Evolutionary conservation across 1,284 basidiomycete genomes (phyloP), one percentile per base, ranked within the genome.

Genomic region (Thelephora terrestris): DNA sequence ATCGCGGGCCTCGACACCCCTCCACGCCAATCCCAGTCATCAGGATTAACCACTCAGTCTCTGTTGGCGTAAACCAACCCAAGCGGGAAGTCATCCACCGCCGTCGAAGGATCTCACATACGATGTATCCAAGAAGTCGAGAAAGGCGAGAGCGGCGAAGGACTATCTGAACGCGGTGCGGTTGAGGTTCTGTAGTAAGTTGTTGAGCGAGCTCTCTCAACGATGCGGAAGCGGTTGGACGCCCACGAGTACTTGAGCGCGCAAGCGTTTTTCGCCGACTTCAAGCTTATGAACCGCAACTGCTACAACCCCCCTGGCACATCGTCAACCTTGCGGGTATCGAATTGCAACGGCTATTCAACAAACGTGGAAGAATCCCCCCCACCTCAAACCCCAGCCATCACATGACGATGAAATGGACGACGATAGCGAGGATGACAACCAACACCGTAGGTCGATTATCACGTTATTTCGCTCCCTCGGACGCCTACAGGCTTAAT

Each of bases 11-110:
- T 2, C 79, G 85, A 43, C 78, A 85, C 45, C 70, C 79, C 1
- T 90, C 87, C 4, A 82, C 81, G 0, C 79, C 84, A n/a, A 75
- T 88, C 6, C 88, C 87, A 45, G 78, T 80, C 47, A 86, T 89
- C 56, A 77, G 85, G 39, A 83, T 87, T 24, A 81, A 79, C 16
- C 82, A 85, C 14, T 72, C 71, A 14, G 66, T 71, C 34, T 73
- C 71, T 40, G 69, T 67, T 24, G 67, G 72, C 35, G 76, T 79
- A n/a, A 25, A n/a, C n/a, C 81, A 95, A 18, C 95, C 95, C 1
- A 97, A 97, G 70, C 88, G 95, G 47, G 95, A 98, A 65, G 93
- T 97, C 93, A 97, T 59, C 91, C 94, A 10, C 94, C 94, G 17
- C 84, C 92, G 14, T 84, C 92, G 0, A 93, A 92, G 65, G 95